A percentile compares a stretch with the other conserved stretches of the same genome.
Evolutionary conservation across 306 rosid species (phyloP).

Genomic region (Quercus agrifolia): DNA sequence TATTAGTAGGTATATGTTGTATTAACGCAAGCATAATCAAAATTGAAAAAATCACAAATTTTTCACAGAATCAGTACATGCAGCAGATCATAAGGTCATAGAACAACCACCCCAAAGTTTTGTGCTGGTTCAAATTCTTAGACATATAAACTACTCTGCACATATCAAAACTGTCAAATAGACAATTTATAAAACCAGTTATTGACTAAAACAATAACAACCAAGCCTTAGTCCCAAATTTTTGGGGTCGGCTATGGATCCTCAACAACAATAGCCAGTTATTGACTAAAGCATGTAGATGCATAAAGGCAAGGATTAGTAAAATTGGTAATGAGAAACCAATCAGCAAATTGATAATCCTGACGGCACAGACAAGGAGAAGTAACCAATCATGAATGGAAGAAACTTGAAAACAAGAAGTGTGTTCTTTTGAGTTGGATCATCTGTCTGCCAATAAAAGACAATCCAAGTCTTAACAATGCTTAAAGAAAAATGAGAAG

Average conservation of each 20-base stretch:
- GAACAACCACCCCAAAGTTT: neutral
- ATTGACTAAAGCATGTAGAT: neutral
- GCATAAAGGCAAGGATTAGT: slow-evolving; percentile 57
- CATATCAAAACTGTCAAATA: neutral
- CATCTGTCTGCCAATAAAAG: slow-evolving; percentile 75
- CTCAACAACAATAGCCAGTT: too few species aligned
- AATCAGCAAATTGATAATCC: slow-evolving; percentile 98
- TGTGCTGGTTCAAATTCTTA: neutral
- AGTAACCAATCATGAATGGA: slow-evolving; percentile 98
- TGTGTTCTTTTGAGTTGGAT: slow-evolving; percentile 85
- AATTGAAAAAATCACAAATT: neutral
- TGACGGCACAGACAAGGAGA: slow-evolving; percentile 94
- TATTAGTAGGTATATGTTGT: neutral
- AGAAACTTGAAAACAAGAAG: slow-evolving; percentile 95
- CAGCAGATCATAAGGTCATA: neutral
- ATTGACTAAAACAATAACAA: neutral
- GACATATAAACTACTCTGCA: neutral
- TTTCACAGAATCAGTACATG: neutral
- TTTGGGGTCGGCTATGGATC: too few species aligned
- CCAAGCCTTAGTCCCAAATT: too few species aligned
- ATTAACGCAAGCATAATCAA: neutral
- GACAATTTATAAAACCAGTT: neutral
- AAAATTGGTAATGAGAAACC: slow-evolving; percentile 37
- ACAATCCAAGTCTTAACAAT: slow-evolving; percentile 21
- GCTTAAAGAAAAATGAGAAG: slow-evolving; percentile 16